phyloP scores from a whole-genome alignment of 768 basidiomycete genomes.

The Kwoniella dendrophila region DNA sequence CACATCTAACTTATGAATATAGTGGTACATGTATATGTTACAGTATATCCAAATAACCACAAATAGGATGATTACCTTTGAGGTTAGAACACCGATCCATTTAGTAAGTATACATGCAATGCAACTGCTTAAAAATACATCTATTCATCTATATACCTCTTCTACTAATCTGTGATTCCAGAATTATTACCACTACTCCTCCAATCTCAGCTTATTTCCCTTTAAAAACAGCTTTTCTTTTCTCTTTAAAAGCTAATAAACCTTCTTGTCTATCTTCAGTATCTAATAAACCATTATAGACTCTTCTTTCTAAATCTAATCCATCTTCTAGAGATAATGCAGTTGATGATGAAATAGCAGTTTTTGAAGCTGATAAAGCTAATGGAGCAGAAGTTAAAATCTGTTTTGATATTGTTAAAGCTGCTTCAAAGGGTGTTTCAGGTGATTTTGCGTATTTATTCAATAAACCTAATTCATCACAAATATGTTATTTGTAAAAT shows the following conservation, averaged over 20 bases:
- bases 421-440: conserved; percentile 26
- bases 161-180: not conserved
- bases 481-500: no score
- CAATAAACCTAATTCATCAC: conserved; percentile 37
- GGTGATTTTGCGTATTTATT: conserved; percentile 28
- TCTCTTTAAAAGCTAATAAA: conserved; percentile 80
- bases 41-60: no score
- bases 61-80: no score
- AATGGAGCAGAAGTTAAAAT: conserved; percentile 65
- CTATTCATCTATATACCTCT: no score
- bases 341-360: conserved; percentile 76
- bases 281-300: conserved; percentile 76
- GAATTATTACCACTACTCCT: not conserved
- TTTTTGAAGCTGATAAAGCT: conserved; percentile 83
- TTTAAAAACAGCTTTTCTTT: conserved; percentile 73
- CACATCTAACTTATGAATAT: no score
- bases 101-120: no score
- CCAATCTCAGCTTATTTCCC: conserved; percentile 63
- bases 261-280: conserved; percentile 81
- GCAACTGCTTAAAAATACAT: no score
- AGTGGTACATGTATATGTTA: no score
- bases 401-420: conserved; percentile 31
- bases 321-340: conserved; percentile 78
- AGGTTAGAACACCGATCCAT: no score
- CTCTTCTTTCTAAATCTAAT: conserved; percentile 86